Evolutionary conservation across 306 rosid species (phyloP).

Genomic region (Fragaria iinumae): DNA sequence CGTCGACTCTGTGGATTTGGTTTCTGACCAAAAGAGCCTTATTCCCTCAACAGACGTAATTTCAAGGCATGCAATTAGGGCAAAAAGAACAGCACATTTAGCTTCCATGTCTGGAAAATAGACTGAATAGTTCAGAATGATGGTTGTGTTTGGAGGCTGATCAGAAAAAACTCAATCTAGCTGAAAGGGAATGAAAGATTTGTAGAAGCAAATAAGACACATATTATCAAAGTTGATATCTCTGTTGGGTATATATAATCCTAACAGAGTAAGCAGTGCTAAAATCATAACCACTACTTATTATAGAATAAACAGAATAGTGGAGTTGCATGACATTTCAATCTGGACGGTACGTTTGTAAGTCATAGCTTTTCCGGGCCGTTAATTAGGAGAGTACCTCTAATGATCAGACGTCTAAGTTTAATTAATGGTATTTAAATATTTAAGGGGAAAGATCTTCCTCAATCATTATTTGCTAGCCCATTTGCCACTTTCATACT

Average conservation of each 20-base stretch:
- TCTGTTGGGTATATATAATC: conserved; percentile 24
- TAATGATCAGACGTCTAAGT: neutral
- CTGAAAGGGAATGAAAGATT: neutral
- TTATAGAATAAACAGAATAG: conserved; percentile 4
- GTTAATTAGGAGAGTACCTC: neutral
- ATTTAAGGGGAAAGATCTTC: neutral
- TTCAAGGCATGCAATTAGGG: conserved; percentile 21
- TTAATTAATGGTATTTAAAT: neutral
- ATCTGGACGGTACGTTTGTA: conserved; percentile 22
- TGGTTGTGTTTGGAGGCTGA: neutral
- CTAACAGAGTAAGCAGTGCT: neutral
- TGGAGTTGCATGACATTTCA: conserved; percentile 7
- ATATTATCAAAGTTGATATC: conserved; percentile 12
- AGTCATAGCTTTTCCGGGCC: neutral
- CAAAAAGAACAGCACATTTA: conserved; percentile 25
- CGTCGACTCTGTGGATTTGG: neutral
- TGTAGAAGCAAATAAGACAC: conserved; percentile 8
- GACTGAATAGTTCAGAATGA: neutral
- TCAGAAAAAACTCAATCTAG: neutral
- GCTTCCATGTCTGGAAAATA: conserved; percentile 20
- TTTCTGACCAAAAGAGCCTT: conserved; percentile 17
- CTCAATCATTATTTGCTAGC: neutral
- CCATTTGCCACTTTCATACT: conserved; percentile 1
- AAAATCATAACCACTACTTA: conserved; percentile 18
- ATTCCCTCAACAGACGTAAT: conserved; percentile 12